These are phyloP conservation scores for Lavandula angustifolia DNA, from an alignment of 257 asterid genomes.

Conservation along the genomic window DNA sequence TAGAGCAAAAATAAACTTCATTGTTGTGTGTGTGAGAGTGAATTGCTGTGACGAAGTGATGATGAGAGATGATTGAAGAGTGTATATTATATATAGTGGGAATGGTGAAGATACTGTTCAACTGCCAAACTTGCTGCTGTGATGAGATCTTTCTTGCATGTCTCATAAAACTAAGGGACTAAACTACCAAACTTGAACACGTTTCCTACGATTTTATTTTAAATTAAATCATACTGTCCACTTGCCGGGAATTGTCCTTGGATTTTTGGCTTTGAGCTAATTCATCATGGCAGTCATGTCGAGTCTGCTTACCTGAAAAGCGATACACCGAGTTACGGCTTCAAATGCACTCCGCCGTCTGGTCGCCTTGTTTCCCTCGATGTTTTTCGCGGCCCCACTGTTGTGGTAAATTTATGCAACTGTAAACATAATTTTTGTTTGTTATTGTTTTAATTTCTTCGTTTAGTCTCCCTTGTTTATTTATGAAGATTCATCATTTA, in stretches of 20 bases:
- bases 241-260: conserved; percentile 30
- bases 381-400: conserved; percentile 60
- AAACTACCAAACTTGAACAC: no score
- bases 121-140: conserved; percentile 27
- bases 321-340: neutral
- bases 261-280: conserved; percentile 17
- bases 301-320: conserved; percentile 35
- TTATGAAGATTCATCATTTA: neutral
- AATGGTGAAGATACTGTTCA: conserved; percentile 37
- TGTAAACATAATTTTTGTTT: neutral
- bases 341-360: conserved; percentile 22
- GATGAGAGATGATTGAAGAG: conserved; percentile 5
- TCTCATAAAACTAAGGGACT: neutral
- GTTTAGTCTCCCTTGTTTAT: conserved; percentile 10
- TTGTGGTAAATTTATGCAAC: conserved; percentile 37
- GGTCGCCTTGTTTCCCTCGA: conserved; percentile 60
- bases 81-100: conserved; percentile 13
- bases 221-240: conserved; percentile 30
- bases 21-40: conserved; percentile 1
- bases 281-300: conserved; percentile 27
- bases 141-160: conserved; percentile 30
- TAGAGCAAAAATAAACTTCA: conserved; percentile 29
- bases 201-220: no score
- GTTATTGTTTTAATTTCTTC: neutral
- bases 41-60: conserved; percentile 23